These are phyloP conservation scores for Rhipidocladum racemiflorum DNA, from an alignment of 176 grass and related monocot species.

Conservation along the genomic window DNA sequence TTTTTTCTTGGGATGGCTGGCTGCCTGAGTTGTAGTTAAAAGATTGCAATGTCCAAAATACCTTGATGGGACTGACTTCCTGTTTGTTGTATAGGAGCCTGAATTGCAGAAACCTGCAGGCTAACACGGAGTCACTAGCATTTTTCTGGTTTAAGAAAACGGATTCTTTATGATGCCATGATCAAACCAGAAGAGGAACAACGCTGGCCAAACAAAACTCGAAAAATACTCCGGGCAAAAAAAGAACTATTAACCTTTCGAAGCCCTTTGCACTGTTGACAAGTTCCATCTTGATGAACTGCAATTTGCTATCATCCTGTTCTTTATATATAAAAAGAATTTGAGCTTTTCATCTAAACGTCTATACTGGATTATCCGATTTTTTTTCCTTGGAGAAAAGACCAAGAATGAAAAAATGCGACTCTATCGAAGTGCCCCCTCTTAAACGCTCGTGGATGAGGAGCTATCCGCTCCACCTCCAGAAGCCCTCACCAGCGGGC, in stretches of 20 bases:
- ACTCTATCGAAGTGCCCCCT: background rate
- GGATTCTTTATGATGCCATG: background rate
- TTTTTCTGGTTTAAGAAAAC: background rate
- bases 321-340: background rate
- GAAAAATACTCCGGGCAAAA: background rate
- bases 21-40: no score
- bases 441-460: background rate
- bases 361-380: background rate
- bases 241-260: background rate
- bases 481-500: slow-evolving; percentile 4
- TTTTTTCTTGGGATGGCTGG: no score
- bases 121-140: background rate
- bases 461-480: slow-evolving; percentile 41
- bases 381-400: no score
- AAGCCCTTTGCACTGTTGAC: slow-evolving; percentile 3
- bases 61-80: no score
- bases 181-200: background rate
- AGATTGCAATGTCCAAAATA: no score
- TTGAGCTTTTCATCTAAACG: background rate
- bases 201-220: background rate
- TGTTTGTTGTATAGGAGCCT: no score
- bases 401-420: slow-evolving; percentile 11
- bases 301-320: slow-evolving; percentile 3
- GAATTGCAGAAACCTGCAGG: background rate
- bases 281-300: background rate